Evolutionary conservation across 768 basidiomycete species (phyloP), one percentile per base, ranked within the genome.

Genomic region (Kwoniella dejecticola): DNA sequence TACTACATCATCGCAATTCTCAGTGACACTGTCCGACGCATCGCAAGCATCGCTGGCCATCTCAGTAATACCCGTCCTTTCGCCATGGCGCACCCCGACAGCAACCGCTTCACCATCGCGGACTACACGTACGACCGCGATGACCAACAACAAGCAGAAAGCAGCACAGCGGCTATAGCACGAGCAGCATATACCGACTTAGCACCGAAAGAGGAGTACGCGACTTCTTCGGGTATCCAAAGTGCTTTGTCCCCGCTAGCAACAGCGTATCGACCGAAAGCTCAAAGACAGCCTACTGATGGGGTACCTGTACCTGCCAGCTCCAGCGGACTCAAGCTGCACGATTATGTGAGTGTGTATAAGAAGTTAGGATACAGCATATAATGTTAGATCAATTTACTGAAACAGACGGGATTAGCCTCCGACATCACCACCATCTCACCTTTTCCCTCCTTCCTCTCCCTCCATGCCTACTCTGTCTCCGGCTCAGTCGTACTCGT

Each of bases 91-190:
- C 33, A 41, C 31, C 27, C 36, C 24, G 48, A 63, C n/a, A 52
- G 33, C 15, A 62, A 67, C 24, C 65, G 71, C 30, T 72, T 72
- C 57, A 72, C 71, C n/a, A 47, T 72, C 7, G 60, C 71, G 10
- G 71, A 72, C 49, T 72, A 72, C 54, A 62, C 63, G 3, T 66
- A 67, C 40, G 67, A 64, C 27, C 60, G 63, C 5, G 30, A 36
- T n/a, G 29, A 49, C 13, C 31, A 60, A 60, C 38, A 48, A 12
- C 24, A 52, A 31, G 50, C 55, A 19, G 56, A 53, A 33, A 49
- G 47, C n/a, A 57, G 56, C 30, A 31, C 48, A 30, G 48, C 48
- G 7, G 48, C 48, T 30, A 50, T 50, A 29, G 48, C 48, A 5
- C 30, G 48, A 50, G 48, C 48, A 30, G 48, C 48, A 24, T 50